Evolutionary conservation across 208 protist genomes (phyloP).

Genomic region (Leishmania aethiopica): DNA sequence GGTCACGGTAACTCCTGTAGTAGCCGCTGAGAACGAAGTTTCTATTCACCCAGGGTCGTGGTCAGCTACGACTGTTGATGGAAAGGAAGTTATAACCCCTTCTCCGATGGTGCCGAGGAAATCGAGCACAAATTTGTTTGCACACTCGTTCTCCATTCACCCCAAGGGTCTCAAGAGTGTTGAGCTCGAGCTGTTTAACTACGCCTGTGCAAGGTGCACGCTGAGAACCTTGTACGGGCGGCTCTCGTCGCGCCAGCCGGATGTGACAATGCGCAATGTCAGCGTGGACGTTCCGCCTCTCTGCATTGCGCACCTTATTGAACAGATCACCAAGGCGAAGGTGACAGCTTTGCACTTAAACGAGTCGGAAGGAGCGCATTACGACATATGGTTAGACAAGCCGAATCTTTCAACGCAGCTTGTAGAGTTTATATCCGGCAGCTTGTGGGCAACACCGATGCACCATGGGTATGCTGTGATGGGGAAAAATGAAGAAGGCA

Average conservation of each 20-base stretch:
- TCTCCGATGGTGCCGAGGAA: conserved; percentile 46
- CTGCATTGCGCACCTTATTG: conserved; percentile 72
- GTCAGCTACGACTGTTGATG: conserved; percentile 13
- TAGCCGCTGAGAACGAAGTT: conserved; percentile 24
- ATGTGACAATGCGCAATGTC: conserved; percentile 60
- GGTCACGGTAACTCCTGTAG: conserved; percentile 8
- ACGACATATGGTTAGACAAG: conserved; percentile 75
- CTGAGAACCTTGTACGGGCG: conserved; percentile 62
- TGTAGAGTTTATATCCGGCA: conserved; percentile 35
- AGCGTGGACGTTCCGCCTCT: conserved; percentile 64
- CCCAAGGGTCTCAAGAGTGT: conserved; percentile 37
- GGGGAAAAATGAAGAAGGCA: conserved; percentile 55
- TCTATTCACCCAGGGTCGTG: conserved; percentile 28
- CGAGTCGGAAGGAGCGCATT: conserved; percentile 33
- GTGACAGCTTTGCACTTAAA: conserved; percentile 50
- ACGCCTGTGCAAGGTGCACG: conserved; percentile 54
- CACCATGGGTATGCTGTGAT: conserved; percentile 65
- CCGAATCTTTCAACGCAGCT: conserved; percentile 44
- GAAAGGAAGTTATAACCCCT: conserved; percentile 35
- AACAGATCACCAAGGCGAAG: conserved; percentile 54
- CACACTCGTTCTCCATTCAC: conserved; percentile 47
- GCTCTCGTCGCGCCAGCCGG: conserved; percentile 60
- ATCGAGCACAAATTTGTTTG: conserved; percentile 43
- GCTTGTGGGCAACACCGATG: conserved; percentile 69
- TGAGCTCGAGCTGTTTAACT: conserved; percentile 61